These are phyloP conservation scores for Harringtonia lauricola DNA, from an alignment of 2,329 filamentous ascomycete genomes.

Conservation along the genomic window DNA sequence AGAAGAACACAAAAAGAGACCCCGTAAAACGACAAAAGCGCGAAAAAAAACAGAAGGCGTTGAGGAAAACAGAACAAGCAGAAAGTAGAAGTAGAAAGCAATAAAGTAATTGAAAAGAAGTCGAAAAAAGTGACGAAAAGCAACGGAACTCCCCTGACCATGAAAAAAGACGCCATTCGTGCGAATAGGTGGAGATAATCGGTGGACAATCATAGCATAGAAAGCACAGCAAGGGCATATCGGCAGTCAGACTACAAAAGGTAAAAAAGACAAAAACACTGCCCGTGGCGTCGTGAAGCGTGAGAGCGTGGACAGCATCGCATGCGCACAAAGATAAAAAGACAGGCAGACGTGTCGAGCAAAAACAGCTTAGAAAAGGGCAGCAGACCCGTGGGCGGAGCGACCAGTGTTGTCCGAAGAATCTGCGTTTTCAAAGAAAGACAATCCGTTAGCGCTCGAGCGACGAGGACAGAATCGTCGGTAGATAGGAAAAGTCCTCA, in stretches of 20 bases:
- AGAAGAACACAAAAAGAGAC: not conserved
- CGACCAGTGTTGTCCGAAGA: constrained; percentile 9
- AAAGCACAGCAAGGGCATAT: not conserved
- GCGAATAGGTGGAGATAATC: too few relatives aligned
- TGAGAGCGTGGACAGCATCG: too few relatives aligned
- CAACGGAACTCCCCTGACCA: too few relatives aligned
- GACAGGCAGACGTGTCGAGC: too few relatives aligned
- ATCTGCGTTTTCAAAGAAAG: too few relatives aligned
- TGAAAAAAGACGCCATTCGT: too few relatives aligned
- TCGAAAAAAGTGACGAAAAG: not conserved
- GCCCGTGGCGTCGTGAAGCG: too few relatives aligned
- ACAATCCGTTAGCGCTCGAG: not conserved
- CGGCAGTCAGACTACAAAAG: not conserved
- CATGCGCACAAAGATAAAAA: too few relatives aligned
- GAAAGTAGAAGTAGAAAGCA: not conserved
- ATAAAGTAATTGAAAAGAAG: not conserved
- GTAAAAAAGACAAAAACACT: not conserved
- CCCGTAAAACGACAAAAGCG: too few relatives aligned
- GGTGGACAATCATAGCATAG: too few relatives aligned
- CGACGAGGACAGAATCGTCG: not conserved
- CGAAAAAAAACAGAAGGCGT: not conserved
- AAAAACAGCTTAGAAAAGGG: constrained; percentile 6
- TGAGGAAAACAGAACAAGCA: not conserved
- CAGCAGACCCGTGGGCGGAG: constrained; percentile 3
- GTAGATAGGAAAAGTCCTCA: constrained; percentile 16